Conservation (phyloP, 768 basidiomycete species). For the Scleroderma citrinum region DNA sequence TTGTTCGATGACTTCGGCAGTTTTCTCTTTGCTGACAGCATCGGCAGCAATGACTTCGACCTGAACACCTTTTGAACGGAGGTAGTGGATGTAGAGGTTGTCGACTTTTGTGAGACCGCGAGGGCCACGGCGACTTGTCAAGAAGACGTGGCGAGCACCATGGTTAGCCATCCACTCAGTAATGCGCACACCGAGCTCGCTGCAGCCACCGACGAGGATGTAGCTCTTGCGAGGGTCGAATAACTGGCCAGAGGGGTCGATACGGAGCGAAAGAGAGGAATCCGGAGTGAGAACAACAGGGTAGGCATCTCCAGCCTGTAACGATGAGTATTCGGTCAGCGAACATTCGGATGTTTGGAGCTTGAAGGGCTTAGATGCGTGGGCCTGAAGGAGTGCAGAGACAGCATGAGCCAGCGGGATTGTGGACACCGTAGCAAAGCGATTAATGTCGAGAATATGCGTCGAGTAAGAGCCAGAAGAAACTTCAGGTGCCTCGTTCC, state of each 20-base stretch:
- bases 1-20: constrained; percentile 16
- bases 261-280: constrained; percentile 4
- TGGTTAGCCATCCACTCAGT: constrained; percentile 30
- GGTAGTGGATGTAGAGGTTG: constrained; percentile 23
- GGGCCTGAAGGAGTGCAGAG: constrained; percentile 15
- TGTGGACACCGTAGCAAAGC: constrained; percentile 15
- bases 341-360: background rate
- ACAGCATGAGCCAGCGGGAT: constrained; percentile 13
- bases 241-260: constrained; percentile 22
- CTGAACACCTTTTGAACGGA: constrained; percentile 18
- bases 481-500: constrained; percentile 9
- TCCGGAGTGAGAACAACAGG: constrained; percentile 16
- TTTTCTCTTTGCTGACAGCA: constrained; percentile 18
- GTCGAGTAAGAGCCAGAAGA: constrained; percentile 14
- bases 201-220: constrained; percentile 18
- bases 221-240: constrained; percentile 26
- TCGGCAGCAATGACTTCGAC: constrained; percentile 25
- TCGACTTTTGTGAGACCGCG: constrained; percentile 19
- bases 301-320: constrained; percentile 2
- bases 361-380: constrained; percentile 11
- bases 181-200: constrained; percentile 22
- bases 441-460: constrained; percentile 17
- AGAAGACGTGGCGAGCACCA: constrained; percentile 28
- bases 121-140: constrained; percentile 22
- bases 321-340: constrained; percentile 8